These are phyloP conservation scores for Coemansia sp. DNA, from an alignment of 192 early-diverging fungal genomes.

Conservation along the genomic window DNA sequence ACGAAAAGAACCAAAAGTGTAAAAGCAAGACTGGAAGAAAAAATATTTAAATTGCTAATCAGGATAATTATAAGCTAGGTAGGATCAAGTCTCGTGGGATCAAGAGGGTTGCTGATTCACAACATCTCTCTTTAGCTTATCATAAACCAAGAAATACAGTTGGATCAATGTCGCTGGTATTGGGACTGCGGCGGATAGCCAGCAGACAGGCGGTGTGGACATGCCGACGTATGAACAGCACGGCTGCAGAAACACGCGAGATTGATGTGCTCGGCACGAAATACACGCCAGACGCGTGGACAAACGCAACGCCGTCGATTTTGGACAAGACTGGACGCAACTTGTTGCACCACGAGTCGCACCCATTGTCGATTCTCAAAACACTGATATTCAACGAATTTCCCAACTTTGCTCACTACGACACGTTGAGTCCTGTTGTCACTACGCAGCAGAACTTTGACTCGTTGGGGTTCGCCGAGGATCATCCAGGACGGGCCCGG, in stretches of 20 bases:
- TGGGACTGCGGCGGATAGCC: slow-evolving; percentile 1
- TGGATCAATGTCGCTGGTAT: slow-evolving; percentile 1
- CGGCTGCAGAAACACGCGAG: not conserved
- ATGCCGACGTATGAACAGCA: slow-evolving; percentile 12
- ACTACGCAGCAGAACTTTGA: slow-evolving; percentile 89
- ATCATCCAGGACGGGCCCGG: slow-evolving; percentile 78
- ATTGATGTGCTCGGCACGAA: slow-evolving; percentile 23
- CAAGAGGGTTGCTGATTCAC: not conserved
- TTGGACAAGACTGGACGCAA: slow-evolving; percentile 71
- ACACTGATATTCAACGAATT: slow-evolving; percentile 76
- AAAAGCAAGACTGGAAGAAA: not conserved
- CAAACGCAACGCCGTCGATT: slow-evolving; percentile 77
- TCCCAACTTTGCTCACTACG: slow-evolving; percentile 59
- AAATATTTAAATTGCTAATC: not conserved
- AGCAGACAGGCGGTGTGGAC: not conserved
- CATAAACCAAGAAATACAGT: not conserved
- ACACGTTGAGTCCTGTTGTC: slow-evolving; percentile 78
- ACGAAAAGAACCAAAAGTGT: not conserved
- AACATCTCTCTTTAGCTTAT: not conserved
- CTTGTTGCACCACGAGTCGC: slow-evolving; percentile 73
- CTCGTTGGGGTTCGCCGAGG: slow-evolving; percentile 73
- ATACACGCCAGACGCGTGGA: slow-evolving; percentile 62
- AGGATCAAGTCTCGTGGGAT: not conserved
- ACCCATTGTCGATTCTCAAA: slow-evolving; percentile 88
- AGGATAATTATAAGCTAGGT: not conserved